Percentiles rank a stretch among this genome's conserved stretches.
phyloP scores from a whole-genome alignment of 208 protist species.

The Trypanosomatidae sp. region DNA sequence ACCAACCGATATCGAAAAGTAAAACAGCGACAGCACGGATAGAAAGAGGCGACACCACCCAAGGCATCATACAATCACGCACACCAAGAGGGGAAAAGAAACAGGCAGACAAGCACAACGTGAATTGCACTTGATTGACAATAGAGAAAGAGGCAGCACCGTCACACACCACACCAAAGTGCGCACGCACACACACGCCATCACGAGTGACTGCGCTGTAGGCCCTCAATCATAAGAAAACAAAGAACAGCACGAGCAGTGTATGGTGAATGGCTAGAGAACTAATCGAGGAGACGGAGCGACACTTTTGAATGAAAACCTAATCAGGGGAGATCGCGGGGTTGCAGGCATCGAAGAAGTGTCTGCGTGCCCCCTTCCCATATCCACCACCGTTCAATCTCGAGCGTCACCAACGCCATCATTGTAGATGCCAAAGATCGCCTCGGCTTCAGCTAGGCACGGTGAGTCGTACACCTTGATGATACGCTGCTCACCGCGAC shows the following conservation, averaged over 20 bases:
- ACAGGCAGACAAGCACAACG: background rate
- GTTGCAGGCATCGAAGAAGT: background rate
- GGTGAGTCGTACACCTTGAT: conserved; percentile 99
- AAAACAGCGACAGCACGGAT: background rate
- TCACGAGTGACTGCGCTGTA: background rate
- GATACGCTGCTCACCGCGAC: conserved; percentile 98
- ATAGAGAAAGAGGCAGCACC: background rate
- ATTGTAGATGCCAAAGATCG: conserved; percentile 96
- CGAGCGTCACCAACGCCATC: conserved; percentile 97
- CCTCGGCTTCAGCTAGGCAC: conserved; percentile 97
- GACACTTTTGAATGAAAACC: background rate
- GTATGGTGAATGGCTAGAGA: background rate
- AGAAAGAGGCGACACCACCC: background rate
- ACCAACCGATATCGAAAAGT: background rate
- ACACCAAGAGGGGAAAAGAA: background rate
- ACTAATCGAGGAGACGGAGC: background rate
- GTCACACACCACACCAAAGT: background rate
- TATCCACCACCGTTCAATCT: conserved; percentile 59
- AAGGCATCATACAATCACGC: background rate
- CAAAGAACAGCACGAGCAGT: background rate
- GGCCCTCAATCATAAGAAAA: background rate
- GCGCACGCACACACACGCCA: background rate
- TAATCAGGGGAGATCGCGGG: background rate
- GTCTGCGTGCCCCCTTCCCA: background rate
- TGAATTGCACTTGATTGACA: background rate